Conservation (phyloP, 1,284 basidiomycete species). For the Golubevia sp. region DNA sequence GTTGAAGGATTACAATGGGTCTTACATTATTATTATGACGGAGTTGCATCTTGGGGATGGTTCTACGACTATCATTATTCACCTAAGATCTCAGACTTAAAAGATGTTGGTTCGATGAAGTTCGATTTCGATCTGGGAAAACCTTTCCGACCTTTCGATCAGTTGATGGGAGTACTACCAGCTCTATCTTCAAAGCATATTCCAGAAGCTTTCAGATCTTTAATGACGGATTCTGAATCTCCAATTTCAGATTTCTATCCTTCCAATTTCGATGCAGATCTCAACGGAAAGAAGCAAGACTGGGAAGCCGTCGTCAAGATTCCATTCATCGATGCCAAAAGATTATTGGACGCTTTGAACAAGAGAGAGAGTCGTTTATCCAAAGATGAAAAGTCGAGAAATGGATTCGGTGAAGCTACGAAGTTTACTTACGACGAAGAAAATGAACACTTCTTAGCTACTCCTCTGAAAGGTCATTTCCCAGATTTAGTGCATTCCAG, state of each 20-base stretch:
- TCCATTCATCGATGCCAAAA: conserved; percentile 88
- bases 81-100: conserved; percentile 73
- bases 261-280: conserved; percentile 82
- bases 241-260: conserved; percentile 96
- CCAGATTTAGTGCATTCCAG: conserved; percentile 82
- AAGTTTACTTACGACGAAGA: conserved; percentile 74
- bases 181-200: conserved; percentile 85
- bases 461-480: conserved; percentile 92
- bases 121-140: conserved; percentile 85
- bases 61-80: conserved; percentile 99
- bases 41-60: conserved; percentile 97
- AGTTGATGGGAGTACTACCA: conserved; percentile 97
- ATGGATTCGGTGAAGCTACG: conserved; percentile 78
- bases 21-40: conserved; percentile 97
- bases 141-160: conserved; percentile 93
- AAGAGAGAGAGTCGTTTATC: conserved; percentile 80
- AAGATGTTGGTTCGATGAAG: conserved; percentile 74
- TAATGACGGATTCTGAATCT: conserved; percentile 85
- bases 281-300: conserved; percentile 97
- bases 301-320: conserved; percentile 99
- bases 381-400: conserved; percentile 76
- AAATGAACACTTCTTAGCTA: conserved; percentile 74
- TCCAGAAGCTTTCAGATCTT: conserved; percentile 73
- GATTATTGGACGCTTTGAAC: conserved; percentile 79
- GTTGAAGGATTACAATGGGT: conserved; percentile 98